These are phyloP conservation scores for Scenedesmus sp. DNA, from an alignment of 163 green algal species.

Conservation along the genomic window DNA sequence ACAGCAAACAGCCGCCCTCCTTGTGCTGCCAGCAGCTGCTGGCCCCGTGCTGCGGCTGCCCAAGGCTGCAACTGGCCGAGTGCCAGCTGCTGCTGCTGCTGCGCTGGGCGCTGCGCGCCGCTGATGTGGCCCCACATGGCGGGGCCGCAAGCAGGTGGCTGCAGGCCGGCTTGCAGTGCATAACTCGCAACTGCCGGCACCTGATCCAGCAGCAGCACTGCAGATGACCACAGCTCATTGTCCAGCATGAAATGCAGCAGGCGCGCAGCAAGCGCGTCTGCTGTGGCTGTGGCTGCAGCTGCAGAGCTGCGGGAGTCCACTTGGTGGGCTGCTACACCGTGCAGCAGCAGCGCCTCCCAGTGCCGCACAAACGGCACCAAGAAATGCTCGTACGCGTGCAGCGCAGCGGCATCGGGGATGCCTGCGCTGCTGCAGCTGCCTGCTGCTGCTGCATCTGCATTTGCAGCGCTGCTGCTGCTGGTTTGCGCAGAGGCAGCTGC, in stretches of 20 bases:
- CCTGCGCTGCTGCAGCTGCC: background rate
- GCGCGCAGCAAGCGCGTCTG: background rate
- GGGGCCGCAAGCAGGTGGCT: background rate
- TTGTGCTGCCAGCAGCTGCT: background rate
- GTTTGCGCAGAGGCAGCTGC: background rate
- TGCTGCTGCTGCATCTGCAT: constrained; percentile 5
- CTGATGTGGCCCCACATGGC: background rate
- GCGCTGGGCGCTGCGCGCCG: background rate
- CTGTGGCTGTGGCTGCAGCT: background rate
- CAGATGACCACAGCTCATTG: constrained; percentile 21
- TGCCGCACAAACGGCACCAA: constrained; percentile 19
- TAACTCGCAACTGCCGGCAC: background rate
- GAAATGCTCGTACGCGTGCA: constrained; percentile 42
- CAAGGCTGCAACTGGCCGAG: background rate
- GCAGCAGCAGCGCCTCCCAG: constrained; percentile 25
- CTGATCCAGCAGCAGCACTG: constrained; percentile 20
- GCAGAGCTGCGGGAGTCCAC: background rate
- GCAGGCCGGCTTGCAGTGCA: background rate
- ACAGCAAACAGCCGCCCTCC: background rate
- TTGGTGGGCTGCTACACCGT: background rate
- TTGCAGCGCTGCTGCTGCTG: background rate
- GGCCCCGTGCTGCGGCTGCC: background rate
- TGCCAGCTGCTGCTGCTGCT: background rate
- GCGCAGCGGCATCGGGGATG: background rate
- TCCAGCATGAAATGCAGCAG: constrained; percentile 38